Percentiles rank a stretch among this genome's conserved stretches.
Conservation (phyloP, 2,329 filamentous ascomycete genomes). For the Xylariaceae sp. region DNA sequence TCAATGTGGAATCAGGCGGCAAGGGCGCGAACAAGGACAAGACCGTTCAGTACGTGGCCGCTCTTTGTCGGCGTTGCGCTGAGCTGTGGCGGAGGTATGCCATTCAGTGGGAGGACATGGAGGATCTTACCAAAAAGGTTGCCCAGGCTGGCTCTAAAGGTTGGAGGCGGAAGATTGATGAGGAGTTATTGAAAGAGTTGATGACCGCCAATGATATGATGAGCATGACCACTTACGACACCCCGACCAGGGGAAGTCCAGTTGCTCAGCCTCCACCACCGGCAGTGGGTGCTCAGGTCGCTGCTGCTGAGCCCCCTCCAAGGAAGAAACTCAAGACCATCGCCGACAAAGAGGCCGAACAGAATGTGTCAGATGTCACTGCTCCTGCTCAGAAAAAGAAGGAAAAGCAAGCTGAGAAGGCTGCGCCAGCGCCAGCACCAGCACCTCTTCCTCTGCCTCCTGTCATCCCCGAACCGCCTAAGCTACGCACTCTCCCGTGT, state of each 20-base stretch:
- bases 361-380: slow-evolving; percentile 41
- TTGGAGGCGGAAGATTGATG: slow-evolving; percentile 85
- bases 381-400: slow-evolving; percentile 51
- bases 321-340: slow-evolving; percentile 62
- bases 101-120: slow-evolving; percentile 90
- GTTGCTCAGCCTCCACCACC: slow-evolving; percentile 30
- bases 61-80: slow-evolving; percentile 85
- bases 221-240: slow-evolving; percentile 38
- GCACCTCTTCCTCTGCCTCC: no score
- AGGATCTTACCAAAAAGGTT: slow-evolving; percentile 87
- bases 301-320: slow-evolving; percentile 48
- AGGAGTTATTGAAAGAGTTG: slow-evolving; percentile 78
- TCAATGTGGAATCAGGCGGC: slow-evolving; percentile 59
- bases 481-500: slow-evolving; percentile 75
- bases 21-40: slow-evolving; percentile 81
- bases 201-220: slow-evolving; percentile 61
- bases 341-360: slow-evolving; percentile 49
- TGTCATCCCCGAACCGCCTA: slow-evolving; percentile 68
- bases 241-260: slow-evolving; percentile 28
- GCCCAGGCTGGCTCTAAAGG: slow-evolving; percentile 73
- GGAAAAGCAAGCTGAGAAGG: slow-evolving; percentile 55
- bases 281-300: slow-evolving; percentile 25
- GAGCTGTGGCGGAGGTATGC: slow-evolving; percentile 94
- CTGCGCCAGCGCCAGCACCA: slow-evolving; percentile 49
- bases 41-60: slow-evolving; percentile 67